A percentile compares a stretch with the other conserved stretches of the same genome.
These are phyloP conservation scores for Magnusiomyces tetraspermus DNA, from an alignment of 1,139 yeast species.

Conservation along the genomic window DNA sequence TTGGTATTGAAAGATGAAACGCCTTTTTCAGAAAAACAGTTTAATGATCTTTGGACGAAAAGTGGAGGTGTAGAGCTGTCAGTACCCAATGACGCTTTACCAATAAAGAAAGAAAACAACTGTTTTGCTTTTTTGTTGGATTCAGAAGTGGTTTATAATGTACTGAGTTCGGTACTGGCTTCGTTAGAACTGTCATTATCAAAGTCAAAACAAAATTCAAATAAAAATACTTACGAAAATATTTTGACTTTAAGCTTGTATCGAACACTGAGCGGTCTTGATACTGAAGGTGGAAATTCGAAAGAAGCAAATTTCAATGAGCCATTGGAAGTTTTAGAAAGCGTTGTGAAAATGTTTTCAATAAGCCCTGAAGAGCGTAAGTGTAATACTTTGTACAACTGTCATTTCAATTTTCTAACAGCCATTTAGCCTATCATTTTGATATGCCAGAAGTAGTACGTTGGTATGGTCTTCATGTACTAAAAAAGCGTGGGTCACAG, in stretches of 20 bases:
- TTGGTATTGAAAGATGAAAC: constrained; percentile 38
- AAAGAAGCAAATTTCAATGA: constrained; percentile 20
- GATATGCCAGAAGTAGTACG: constrained; percentile 8
- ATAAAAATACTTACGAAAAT: neutral
- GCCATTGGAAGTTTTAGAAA: neutral
- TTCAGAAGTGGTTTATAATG: neutral
- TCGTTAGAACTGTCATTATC: neutral
- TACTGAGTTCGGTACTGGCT: neutral
- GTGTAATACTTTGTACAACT: too few relatives aligned
- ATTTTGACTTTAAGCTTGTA: neutral
- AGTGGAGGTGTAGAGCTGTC: constrained; percentile 44
- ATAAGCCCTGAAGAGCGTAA: neutral
- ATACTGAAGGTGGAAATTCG: neutral
- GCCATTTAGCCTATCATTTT: constrained; percentile 14
- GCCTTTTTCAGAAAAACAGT: constrained; percentile 51
- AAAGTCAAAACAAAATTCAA: neutral
- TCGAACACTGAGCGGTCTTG: neutral
- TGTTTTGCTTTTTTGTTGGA: constrained; percentile 20
- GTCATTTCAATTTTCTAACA: too few relatives aligned
- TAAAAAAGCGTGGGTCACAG: constrained; percentile 20
- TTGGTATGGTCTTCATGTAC: constrained; percentile 13
- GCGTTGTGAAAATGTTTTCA: constrained; percentile 1
- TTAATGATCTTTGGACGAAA: constrained; percentile 43
- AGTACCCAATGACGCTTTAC: too few relatives aligned
- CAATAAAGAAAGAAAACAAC: too few relatives aligned